phyloP scores from a whole-genome alignment of 306 rosid genomes.

The Vigna unguiculata region DNA sequence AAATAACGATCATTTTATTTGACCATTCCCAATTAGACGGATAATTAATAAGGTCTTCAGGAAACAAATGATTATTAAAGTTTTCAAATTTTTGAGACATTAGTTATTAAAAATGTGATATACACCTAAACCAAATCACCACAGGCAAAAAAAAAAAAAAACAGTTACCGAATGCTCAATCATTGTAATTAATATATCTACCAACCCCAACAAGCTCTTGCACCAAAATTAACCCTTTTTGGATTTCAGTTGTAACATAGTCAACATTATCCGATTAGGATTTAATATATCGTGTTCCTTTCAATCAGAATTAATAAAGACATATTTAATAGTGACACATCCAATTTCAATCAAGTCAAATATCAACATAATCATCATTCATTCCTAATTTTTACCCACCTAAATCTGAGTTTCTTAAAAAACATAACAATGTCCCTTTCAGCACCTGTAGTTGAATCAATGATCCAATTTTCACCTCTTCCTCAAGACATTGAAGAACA shows the following conservation, averaged over 20 bases:
- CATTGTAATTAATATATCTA: constrained; percentile 10
- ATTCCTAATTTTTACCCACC: not conserved
- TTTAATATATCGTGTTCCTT: not conserved
- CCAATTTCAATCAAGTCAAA: not conserved
- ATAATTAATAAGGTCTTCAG: too few species aligned
- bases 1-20: too few species aligned
- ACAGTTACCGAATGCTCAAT: not conserved
- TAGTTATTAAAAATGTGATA: not conserved
- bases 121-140: not conserved
- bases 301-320: too few species aligned
- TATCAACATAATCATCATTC: not conserved
- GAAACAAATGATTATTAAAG: too few species aligned
- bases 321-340: constrained; percentile 3
- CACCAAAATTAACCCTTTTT: constrained; percentile 34
- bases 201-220: not conserved
- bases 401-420: not conserved
- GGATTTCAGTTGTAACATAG: constrained; percentile 22
- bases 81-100: too few species aligned
- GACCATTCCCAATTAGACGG: too few species aligned
- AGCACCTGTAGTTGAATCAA: constrained; percentile 36
- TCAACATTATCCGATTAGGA: constrained; percentile 20
- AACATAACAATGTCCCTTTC: constrained; percentile 29
- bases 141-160: constrained; percentile 5
- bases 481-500: constrained; percentile 14
- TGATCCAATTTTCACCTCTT: constrained; percentile 30